phyloP scores from a whole-genome alignment of 495 filamentous ascomycete genomes.

The Penicillium paxilli region DNA sequence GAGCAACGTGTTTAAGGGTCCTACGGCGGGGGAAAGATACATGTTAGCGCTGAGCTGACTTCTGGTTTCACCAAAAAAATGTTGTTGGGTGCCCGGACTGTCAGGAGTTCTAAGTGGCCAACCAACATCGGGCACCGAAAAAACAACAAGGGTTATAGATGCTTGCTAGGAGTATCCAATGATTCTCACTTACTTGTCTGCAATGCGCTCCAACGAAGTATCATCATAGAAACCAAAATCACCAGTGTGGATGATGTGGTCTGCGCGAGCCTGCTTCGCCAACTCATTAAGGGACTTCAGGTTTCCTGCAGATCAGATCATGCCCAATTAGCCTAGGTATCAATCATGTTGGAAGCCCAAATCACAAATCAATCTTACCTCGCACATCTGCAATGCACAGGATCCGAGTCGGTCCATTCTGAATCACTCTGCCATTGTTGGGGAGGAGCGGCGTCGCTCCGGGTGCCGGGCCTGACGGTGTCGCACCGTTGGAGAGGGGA shows the following conservation, averaged over 20 bases:
- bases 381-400: constrained; percentile 97
- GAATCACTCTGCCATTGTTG: constrained; percentile 74
- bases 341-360: neutral
- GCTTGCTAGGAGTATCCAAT: too few species aligned
- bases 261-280: constrained; percentile 86
- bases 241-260: constrained; percentile 97
- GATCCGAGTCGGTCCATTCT: constrained; percentile 80
- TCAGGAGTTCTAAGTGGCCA: neutral
- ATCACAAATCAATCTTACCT: constrained; percentile 57
- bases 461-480: constrained; percentile 46
- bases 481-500: constrained; percentile 49
- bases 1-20: constrained; percentile 95
- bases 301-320: constrained; percentile 65
- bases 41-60: constrained; percentile 21
- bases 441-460: constrained; percentile 57
- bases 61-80: neutral
- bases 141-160: neutral
- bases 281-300: constrained; percentile 94
- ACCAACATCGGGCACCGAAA: constrained; percentile 9
- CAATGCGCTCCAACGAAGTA: constrained; percentile 92
- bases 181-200: constrained; percentile 87
- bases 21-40: constrained; percentile 42
- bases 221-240: constrained; percentile 99
- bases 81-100: constrained; percentile 2
- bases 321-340: constrained; percentile 13